Evolutionary conservation across 768 basidiomycete genomes (phyloP), one percentile per base, ranked within the genome.

Genomic region (Trametes gibbosa): DNA sequence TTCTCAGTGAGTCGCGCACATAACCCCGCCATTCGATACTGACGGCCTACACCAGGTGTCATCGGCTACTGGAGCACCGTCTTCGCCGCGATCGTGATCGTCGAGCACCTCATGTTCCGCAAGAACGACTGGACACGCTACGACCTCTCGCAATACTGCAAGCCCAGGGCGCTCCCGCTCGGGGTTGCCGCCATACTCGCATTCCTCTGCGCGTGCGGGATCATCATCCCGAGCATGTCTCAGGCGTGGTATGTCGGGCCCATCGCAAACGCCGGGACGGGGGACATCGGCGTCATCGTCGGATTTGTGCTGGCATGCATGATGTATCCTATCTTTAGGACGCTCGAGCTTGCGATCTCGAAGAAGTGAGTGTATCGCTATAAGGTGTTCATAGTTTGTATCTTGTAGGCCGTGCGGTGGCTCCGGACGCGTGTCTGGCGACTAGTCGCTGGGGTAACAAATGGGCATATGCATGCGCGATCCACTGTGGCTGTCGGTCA

Each of bases 211-310:
- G 75, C 73, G 1, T 74, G 72, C 24, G 74, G 77, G 4, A 67
- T 76, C 27, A 65, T 79, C 41, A 68, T 82, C 5, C 74, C 78
- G 12, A 78, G 76, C 59, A 83, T 83, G 81, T 75, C 77, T 45
- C 81, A 83, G 45, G 80, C 61, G 40, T 83, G 79, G 80, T 83
- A 76, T 59, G 72, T 73, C 4, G 81, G 82, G 0, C 79, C 80
- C 0, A 76, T 83, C 34, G 82, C 82, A 23, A 66, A 50, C 24
- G 53, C 58, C 6, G 74, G 75, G 4, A 75, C 78, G 13, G 82
- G 82, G 6, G 82, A 83, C 56, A 77, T 83, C 39, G 81, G 78
- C 0, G 70, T 83, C 32, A 70, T 77, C 35, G 72, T 73, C 19
- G 77, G 72, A 16, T 77, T 74, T 45, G 68, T 68, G 25, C 70